Evolutionary conservation across 2,329 filamentous ascomycete species (phyloP), one percentile per base, ranked within the genome.

Genomic region (Botrytis byssoidea): DNA sequence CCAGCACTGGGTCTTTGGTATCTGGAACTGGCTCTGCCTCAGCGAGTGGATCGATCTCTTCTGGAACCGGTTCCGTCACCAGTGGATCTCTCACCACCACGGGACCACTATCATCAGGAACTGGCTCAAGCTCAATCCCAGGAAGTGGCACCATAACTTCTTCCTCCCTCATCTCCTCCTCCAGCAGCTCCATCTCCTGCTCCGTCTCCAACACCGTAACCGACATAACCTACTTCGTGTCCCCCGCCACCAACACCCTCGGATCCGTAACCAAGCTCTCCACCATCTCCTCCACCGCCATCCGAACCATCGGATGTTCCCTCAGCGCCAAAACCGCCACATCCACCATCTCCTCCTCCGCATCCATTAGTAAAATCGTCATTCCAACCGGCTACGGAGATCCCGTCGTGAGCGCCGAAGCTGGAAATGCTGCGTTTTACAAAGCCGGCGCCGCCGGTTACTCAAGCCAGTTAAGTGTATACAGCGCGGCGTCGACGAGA

Each of bases 171-270:
- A 46, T 51, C 44, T 37, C 64, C 32, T 67, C 48, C 35, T 42
- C 66, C 48, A 69, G 35, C 35, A 32, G 22, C 9, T 66, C 48
- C n/a, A 14, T 57, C 1, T 71, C 59, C n/a, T 64, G 70, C 18
- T 65, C 44, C n/a, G n/a, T 65, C 20, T 64, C 32, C 9, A 65
- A 64, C 20, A 71, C 70, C 44, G 70, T 71, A 32, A 71, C 70
- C 2, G 70, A 71, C 35, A 16, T 71, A 44, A 71, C 35, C 42
- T 71, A 64, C 22, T 42, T 64, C 18, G 70, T 71, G 7, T 48
- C 44, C 20, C 70, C 46, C 12, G 59, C 59, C 20, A 64, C 70
- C 2, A 65, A 64, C 25, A 65, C 46, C 14, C 60, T 71, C 46
- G 44, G 59, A 29, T 71, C 70, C 16, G 42, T 60, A 8, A 51